Percentiles rank a stretch among this genome's conserved stretches.
Evolutionary conservation across 768 basidiomycete genomes (phyloP).

Genomic region (Guyanaporus albipodus): DNA sequence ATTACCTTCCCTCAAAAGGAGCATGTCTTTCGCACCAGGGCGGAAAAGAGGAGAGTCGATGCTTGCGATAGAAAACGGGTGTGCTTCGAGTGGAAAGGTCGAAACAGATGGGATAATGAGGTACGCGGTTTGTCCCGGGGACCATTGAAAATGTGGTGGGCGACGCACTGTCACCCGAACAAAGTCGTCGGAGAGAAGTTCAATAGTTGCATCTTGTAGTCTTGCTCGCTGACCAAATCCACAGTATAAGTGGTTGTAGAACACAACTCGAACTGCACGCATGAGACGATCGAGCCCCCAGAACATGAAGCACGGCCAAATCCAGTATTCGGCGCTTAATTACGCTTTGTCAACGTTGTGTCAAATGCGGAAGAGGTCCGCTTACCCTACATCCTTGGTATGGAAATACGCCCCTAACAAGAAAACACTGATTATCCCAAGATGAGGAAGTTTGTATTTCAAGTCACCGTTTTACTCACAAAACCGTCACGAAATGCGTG

Average conservation of each 20-base stretch:
- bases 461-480: slow-evolving; percentile 39
- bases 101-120: slow-evolving; percentile 48
- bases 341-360: background rate
- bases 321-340: slow-evolving; percentile 22
- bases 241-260: slow-evolving; percentile 42
- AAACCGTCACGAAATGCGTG: slow-evolving; percentile 41
- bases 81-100: slow-evolving; percentile 44
- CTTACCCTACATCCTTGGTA: slow-evolving; percentile 21
- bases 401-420: slow-evolving; percentile 43
- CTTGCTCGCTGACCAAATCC: slow-evolving; percentile 23
- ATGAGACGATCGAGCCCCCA: slow-evolving; percentile 47
- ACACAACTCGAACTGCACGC: slow-evolving; percentile 42
- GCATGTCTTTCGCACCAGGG: background rate
- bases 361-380: background rate
- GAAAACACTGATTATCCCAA: slow-evolving; percentile 24
- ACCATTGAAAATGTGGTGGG: slow-evolving; percentile 47
- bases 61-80: slow-evolving; percentile 62
- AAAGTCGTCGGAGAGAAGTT: slow-evolving; percentile 43
- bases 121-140: slow-evolving; percentile 52
- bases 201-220: slow-evolving; percentile 36
- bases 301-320: slow-evolving; percentile 30
- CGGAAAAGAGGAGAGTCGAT: slow-evolving; percentile 27
- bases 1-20: background rate
- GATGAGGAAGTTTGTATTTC: no score
- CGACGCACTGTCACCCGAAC: slow-evolving; percentile 45